Evolutionary conservation across 2,329 filamentous ascomycete species (phyloP).

Genomic region (Hypoxylon sp.): DNA sequence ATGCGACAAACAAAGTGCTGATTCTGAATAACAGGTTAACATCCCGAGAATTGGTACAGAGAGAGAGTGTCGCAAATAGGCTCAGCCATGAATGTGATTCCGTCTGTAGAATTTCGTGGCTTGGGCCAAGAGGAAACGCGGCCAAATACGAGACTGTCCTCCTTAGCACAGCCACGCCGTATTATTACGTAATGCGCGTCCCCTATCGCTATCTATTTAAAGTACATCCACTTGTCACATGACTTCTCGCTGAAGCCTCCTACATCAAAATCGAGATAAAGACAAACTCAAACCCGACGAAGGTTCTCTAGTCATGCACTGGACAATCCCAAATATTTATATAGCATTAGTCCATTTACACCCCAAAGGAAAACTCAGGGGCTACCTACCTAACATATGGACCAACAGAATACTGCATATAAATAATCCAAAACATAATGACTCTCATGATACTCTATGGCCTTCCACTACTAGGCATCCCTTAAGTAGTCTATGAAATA

Average conservation of each 20-base stretch:
- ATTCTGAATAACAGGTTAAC: constrained; percentile 25
- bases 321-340: no score
- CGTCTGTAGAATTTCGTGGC: constrained; percentile 34
- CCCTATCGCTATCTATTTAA: not conserved
- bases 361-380: no score
- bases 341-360: no score
- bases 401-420: no score
- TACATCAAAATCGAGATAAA: no score
- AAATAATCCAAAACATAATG: no score
- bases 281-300: no score
- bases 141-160: constrained; percentile 19
- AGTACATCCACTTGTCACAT: not conserved
- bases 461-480: no score
- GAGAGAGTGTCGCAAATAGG: constrained; percentile 27
- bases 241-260: not conserved
- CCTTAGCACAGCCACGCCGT: constrained; percentile 36
- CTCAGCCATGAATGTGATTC: constrained; percentile 29
- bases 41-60: constrained; percentile 10
- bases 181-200: constrained; percentile 21
- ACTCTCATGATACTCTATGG: no score
- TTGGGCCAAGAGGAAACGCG: constrained; percentile 33
- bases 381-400: no score
- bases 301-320: no score
- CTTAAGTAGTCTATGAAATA: no score
- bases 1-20: constrained; percentile 1